A percentile compares a stretch with the other conserved stretches of the same genome.
These are phyloP conservation scores for Harrya chromipes DNA, from an alignment of 768 basidiomycete species.

Conservation along the genomic window DNA sequence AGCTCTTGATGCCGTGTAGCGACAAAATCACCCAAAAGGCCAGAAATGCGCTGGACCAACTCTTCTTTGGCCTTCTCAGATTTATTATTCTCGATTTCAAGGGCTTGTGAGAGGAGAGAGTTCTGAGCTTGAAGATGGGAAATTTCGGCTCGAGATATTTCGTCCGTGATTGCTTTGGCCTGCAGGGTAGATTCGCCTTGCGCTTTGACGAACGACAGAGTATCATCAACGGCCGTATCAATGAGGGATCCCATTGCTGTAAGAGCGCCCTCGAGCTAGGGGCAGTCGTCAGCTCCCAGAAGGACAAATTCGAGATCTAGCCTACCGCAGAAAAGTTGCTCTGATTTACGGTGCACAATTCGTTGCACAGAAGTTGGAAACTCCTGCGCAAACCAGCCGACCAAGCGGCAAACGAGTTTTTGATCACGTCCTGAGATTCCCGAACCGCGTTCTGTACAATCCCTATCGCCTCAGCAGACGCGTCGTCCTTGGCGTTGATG, in stretches of 20 bases:
- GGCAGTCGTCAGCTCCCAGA: slow-evolving; percentile 4
- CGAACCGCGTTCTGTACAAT: slow-evolving; percentile 47
- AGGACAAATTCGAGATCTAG: slow-evolving; percentile 1
- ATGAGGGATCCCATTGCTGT: slow-evolving; percentile 56
- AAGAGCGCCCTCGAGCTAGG: slow-evolving; percentile 55
- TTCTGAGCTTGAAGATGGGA: slow-evolving; percentile 70
- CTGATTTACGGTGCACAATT: slow-evolving; percentile 42
- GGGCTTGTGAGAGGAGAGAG: slow-evolving; percentile 51
- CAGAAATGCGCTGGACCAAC: slow-evolving; percentile 70
- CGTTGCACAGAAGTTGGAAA: slow-evolving; percentile 45
- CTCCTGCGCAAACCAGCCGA: slow-evolving; percentile 47
- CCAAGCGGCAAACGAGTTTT: slow-evolving; percentile 53
- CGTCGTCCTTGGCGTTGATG: slow-evolving; percentile 55
- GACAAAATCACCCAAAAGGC: slow-evolving; percentile 68
- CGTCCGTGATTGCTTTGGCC: slow-evolving; percentile 46
- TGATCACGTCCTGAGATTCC: slow-evolving; percentile 53
- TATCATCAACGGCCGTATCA: slow-evolving; percentile 57
- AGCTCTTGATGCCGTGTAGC: slow-evolving; percentile 65
- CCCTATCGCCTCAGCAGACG: slow-evolving; percentile 50
- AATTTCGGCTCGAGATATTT: slow-evolving; percentile 51
- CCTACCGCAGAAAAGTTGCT: slow-evolving; percentile 46
- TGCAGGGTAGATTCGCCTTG: slow-evolving; percentile 52
- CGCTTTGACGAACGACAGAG: slow-evolving; percentile 51
- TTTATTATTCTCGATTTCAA: slow-evolving; percentile 64
- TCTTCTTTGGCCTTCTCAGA: slow-evolving; percentile 69